Base-by-base conservation (phyloP, 345 rosid genomes). In the Lepidium aucheri region DNA sequence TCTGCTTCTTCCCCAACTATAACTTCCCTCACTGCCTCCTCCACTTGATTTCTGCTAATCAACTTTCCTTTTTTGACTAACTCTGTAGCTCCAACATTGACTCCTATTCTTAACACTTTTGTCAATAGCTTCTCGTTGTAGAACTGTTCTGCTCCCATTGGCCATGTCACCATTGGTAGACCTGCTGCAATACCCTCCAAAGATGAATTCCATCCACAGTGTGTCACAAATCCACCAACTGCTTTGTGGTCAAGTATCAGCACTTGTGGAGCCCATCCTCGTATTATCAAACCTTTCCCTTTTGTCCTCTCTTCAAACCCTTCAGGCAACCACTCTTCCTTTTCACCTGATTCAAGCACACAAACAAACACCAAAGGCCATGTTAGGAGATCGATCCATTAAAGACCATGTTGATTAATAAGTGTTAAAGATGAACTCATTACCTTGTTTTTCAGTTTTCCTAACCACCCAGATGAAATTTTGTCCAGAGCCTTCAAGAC, bases 181-280 rank as follows among this genome's bases (percentile, higher is more conserved):
- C 89, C 86, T 0, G 80, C 84, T 1, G 77, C 47, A 1, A 85
- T 60, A 1, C 76, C 86, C 54, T 87, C 85, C 1, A 87, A 58
- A 24, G 76, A 71, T 0, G 83, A 85, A 76, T 87, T 87, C 90
- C 86, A 83, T 1, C 86, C 82, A 0, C 87, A 86, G 2, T 83
- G 88, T 0, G 84, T 83, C 70, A 86, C 68, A 20, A 87, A 85
- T n/a, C 78, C 87, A 13, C 84, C 87, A 0, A 78, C 57, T 0
- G 84, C 79, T 59, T 64, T 70, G 55, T 87, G 86, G 5, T 79
- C 83, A 14, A 87, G 87, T 53, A 87, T 83, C 47, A 85, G 9
- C 13, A 85, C 75, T 39, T 87, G 89, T 0, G 89, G 89, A 0
- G 84, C 86, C 89, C 95, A 88, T 2, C 86, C 91, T 7, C 73